These are phyloP conservation scores for Crucihimalaya himalaica DNA, from an alignment of 345 rosid species.

Conservation along the genomic window DNA sequence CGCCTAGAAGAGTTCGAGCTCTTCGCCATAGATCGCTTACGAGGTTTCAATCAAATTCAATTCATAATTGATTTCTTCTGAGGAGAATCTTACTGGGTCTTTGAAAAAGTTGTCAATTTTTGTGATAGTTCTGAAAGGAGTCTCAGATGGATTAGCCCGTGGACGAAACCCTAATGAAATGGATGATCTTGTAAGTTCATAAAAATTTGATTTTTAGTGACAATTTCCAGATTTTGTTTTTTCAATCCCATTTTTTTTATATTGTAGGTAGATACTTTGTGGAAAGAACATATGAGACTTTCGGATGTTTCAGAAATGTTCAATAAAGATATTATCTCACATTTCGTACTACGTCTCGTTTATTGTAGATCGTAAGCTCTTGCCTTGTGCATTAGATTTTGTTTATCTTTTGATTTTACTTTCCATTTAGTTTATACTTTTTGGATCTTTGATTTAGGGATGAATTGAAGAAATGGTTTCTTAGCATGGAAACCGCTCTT, in stretches of 20 bases:
- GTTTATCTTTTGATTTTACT: not conserved
- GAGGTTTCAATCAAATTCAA: slow-evolving; percentile 49
- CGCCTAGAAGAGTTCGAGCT: slow-evolving; percentile 91
- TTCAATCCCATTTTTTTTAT: not conserved
- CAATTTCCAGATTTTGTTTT: not conserved
- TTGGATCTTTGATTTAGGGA: slow-evolving; percentile 47
- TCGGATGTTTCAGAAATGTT: slow-evolving; percentile 47
- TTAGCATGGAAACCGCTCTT: slow-evolving; percentile 79
- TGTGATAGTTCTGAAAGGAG: slow-evolving; percentile 67
- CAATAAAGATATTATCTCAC: slow-evolving; percentile 81
- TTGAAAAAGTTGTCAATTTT: not conserved
- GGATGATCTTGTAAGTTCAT: slow-evolving; percentile 55
- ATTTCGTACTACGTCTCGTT: slow-evolving; percentile 82
- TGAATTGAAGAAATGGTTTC: slow-evolving; percentile 92
- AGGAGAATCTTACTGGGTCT: not conserved
- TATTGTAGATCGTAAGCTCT: slow-evolving; percentile 84
- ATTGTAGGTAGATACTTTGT: slow-evolving; percentile 48
- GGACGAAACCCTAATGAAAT: slow-evolving; percentile 80
- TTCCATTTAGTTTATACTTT: not conserved
- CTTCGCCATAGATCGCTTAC: slow-evolving; percentile 86
- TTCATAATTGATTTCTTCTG: not conserved
- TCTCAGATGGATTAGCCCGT: slow-evolving; percentile 80
- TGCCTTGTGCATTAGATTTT: not conserved
- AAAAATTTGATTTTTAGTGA: not conserved
- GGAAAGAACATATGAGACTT: slow-evolving; percentile 76